Conservation (phyloP, 2,329 filamentous ascomycete genomes). For the Coniochaeta prunicola region DNA sequence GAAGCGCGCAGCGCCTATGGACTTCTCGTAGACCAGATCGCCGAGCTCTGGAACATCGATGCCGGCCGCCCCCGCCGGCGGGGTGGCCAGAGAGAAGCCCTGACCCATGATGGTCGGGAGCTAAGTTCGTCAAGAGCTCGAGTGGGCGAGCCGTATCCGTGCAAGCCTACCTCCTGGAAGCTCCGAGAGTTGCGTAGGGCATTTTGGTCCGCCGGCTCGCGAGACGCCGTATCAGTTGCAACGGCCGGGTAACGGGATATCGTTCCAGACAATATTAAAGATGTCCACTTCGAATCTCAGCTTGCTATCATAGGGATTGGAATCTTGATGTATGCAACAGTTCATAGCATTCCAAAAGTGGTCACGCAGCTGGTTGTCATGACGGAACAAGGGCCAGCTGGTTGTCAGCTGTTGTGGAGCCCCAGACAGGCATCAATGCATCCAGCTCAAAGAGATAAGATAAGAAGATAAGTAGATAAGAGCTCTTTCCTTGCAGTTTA, state of each 20-base stretch:
- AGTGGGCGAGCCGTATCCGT: background rate
- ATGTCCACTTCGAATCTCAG: too few relatives aligned
- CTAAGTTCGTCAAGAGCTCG: background rate
- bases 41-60: constrained; percentile 91
- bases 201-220: background rate
- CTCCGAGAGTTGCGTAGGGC: background rate
- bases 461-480: background rate
- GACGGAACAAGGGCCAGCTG: background rate
- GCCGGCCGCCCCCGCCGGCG: constrained; percentile 83
- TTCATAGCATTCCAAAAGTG: background rate
- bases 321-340: too few relatives aligned
- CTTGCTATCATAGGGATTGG: too few relatives aligned
- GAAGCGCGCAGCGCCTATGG: constrained; percentile 84
- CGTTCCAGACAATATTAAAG: too few relatives aligned
- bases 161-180: background rate
- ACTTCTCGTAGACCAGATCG: constrained; percentile 86
- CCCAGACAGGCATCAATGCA: background rate
- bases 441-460: background rate
- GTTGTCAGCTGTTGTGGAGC: background rate
- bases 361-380: background rate
- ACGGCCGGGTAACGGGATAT: background rate
- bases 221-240: background rate
- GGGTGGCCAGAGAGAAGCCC: constrained; percentile 88
- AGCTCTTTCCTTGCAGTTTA: too few relatives aligned
- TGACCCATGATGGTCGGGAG: constrained; percentile 66